Evolutionary conservation across 768 basidiomycete species (phyloP).

Genomic region (Boletus tylopilopsis): DNA sequence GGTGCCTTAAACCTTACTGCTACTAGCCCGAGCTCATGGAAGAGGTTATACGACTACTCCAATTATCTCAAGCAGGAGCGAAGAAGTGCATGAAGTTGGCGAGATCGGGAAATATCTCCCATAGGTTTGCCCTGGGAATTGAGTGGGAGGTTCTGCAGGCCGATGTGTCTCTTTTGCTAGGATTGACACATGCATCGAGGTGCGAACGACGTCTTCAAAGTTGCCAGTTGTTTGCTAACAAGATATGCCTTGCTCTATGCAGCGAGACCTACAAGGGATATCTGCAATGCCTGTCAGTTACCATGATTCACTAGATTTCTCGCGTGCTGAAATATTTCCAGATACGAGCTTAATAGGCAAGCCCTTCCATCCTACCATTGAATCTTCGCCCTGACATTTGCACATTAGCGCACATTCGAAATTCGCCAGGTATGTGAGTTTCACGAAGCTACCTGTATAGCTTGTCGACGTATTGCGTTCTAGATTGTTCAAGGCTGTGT

Average conservation of each 20-base stretch:
- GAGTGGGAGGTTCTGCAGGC: slow-evolving; percentile 79
- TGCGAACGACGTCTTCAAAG: slow-evolving; percentile 25
- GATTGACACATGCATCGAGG: slow-evolving; percentile 69
- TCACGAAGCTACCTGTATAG: neutral
- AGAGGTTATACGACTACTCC: slow-evolving; percentile 56
- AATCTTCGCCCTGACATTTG: neutral
- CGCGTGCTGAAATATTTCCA: slow-evolving; percentile 18
- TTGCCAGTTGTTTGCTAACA: slow-evolving; percentile 4
- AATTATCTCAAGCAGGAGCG: slow-evolving; percentile 57
- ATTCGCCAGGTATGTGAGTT: slow-evolving; percentile 58
- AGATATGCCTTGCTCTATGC: neutral
- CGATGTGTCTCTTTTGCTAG: slow-evolving; percentile 67
- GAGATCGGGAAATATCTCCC: slow-evolving; percentile 30
- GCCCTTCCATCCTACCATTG: slow-evolving; percentile 12
- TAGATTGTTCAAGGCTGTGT: slow-evolving; percentile 64
- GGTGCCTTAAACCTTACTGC: neutral
- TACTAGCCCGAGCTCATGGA: slow-evolving; percentile 54
- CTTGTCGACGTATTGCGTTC: neutral
- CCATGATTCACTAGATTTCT: neutral
- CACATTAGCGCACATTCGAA: slow-evolving; percentile 58
- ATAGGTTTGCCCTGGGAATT: slow-evolving; percentile 55
- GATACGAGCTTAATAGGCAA: slow-evolving; percentile 54
- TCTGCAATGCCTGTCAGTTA: slow-evolving; percentile 66
- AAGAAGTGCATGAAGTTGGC: slow-evolving; percentile 45
- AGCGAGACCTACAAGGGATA: slow-evolving; percentile 81